Evolutionary conservation across 495 filamentous ascomycete genomes (phyloP).

Genomic region (Penicillium longicatenatum): DNA sequence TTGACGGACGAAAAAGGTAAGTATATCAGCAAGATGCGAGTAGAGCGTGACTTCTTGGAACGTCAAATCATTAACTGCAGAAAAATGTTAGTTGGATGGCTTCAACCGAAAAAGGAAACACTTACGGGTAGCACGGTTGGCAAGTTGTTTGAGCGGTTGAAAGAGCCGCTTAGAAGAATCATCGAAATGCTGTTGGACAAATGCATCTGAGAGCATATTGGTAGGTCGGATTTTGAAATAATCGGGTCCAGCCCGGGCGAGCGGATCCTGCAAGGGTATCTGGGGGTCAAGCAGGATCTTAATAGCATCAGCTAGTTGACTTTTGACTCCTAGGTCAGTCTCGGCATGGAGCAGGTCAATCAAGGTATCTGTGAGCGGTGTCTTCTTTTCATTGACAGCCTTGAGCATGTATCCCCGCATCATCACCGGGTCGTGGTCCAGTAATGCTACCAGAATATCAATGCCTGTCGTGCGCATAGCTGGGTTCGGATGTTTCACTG

Average conservation of each 20-base stretch:
- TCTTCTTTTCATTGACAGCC: conserved; percentile 81
- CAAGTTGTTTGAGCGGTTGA: conserved; percentile 79
- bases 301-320: conserved; percentile 92
- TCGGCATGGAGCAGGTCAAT: conserved; percentile 92
- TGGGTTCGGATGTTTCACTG: conserved; percentile 80
- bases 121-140: conserved; percentile 63
- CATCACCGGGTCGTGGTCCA: conserved; percentile 94
- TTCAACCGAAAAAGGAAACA: conserved; percentile 5
- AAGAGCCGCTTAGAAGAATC: conserved; percentile 85
- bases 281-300: conserved; percentile 92
- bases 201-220: conserved; percentile 79
- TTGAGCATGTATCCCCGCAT: conserved; percentile 91
- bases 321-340: conserved; percentile 90
- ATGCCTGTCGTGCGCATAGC: conserved; percentile 88
- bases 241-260: conserved; percentile 69
- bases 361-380: conserved; percentile 87
- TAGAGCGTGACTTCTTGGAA: conserved; percentile 87
- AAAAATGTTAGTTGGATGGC: conserved; percentile 15
- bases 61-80: conserved; percentile 59
- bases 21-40: conserved; percentile 88
- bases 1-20: conserved; percentile 91
- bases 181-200: conserved; percentile 88
- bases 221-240: conserved; percentile 63
- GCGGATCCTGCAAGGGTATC: conserved; percentile 59
- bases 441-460: conserved; percentile 89